Evolutionary conservation across 2,329 filamentous ascomycete species (phyloP).

Genomic region (Fusarium sp.): DNA sequence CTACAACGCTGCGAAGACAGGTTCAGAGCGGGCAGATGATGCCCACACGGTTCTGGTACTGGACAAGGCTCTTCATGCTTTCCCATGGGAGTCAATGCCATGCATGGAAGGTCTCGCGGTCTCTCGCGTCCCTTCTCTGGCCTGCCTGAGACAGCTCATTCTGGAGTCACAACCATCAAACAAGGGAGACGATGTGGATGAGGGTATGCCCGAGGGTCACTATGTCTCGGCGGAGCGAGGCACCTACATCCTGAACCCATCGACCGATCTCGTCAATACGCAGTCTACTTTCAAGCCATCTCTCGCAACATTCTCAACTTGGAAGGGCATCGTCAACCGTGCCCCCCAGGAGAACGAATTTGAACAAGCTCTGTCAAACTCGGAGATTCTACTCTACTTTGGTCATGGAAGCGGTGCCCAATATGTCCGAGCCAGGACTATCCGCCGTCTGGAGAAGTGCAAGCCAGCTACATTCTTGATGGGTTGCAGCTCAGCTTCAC

Average conservation of each 20-base stretch:
- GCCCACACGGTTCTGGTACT: slow-evolving; percentile 88
- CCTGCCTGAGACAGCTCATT: slow-evolving; percentile 82
- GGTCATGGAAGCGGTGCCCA: slow-evolving; percentile 95
- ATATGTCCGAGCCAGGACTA: slow-evolving; percentile 87
- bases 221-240: slow-evolving; percentile 67
- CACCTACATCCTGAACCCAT: slow-evolving; percentile 90
- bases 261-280: slow-evolving; percentile 83
- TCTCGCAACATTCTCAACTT: slow-evolving; percentile 75
- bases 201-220: slow-evolving; percentile 55
- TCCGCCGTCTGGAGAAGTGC: slow-evolving; percentile 82
- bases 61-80: slow-evolving; percentile 89
- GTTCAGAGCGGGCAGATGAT: slow-evolving; percentile 55
- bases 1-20: slow-evolving; percentile 64
- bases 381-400: slow-evolving; percentile 89
- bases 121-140: slow-evolving; percentile 88
- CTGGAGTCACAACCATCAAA: slow-evolving; percentile 56
- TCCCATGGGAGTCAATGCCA: slow-evolving; percentile 96
- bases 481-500: slow-evolving; percentile 89
- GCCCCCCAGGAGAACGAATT: slow-evolving; percentile 84
- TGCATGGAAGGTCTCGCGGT: slow-evolving; percentile 84
- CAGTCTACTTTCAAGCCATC: slow-evolving; percentile 76
- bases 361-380: slow-evolving; percentile 71
- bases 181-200: slow-evolving; percentile 10
- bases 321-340: slow-evolving; percentile 76
- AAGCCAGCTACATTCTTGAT: slow-evolving; percentile 86